A percentile compares a stretch with the other conserved stretches of the same genome.
Conservation (phyloP, 2,329 filamentous ascomycete genomes). For the Neofusicoccum ribis region DNA sequence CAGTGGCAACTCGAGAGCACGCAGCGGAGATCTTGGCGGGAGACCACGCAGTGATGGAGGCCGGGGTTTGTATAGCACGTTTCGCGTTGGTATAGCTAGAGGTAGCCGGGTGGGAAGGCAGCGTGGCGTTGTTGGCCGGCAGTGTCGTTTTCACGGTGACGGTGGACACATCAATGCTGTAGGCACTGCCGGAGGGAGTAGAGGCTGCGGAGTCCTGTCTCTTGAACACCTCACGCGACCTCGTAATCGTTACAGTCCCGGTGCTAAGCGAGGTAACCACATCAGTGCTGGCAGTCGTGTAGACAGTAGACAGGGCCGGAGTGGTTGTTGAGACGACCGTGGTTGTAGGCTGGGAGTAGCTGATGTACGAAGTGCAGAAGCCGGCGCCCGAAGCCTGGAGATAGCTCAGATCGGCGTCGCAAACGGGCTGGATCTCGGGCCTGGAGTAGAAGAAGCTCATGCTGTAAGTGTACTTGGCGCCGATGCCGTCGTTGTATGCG, state of each 20-base stretch:
- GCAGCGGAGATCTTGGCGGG: background rate
- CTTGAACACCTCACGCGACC: too few species aligned
- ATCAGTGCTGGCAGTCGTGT: background rate
- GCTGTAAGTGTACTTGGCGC: conserved; percentile 3
- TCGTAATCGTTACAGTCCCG: background rate
- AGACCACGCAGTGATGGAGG: background rate
- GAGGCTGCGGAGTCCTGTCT: too few species aligned
- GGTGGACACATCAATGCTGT: background rate
- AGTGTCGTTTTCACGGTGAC: background rate
- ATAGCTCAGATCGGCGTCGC: background rate
- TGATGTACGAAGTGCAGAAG: conserved; percentile 1
- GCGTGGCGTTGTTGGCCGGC: background rate
- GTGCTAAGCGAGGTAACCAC: background rate
- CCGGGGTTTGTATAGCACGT: background rate
- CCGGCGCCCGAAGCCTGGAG: background rate
- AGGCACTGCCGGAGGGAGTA: too few species aligned
- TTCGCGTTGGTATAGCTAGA: too few species aligned
- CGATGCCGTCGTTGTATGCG: background rate
- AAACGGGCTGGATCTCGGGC: background rate
- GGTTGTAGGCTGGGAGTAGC: background rate
- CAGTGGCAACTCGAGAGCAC: background rate
- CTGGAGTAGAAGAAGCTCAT: conserved; percentile 8
- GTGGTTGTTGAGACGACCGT: background rate
- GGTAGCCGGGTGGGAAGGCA: too few species aligned
- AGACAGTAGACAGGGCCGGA: background rate